Evolutionary conservation across 768 basidiomycete genomes (phyloP), one percentile per base, ranked within the genome.

Genomic region (Trametes maxima): DNA sequence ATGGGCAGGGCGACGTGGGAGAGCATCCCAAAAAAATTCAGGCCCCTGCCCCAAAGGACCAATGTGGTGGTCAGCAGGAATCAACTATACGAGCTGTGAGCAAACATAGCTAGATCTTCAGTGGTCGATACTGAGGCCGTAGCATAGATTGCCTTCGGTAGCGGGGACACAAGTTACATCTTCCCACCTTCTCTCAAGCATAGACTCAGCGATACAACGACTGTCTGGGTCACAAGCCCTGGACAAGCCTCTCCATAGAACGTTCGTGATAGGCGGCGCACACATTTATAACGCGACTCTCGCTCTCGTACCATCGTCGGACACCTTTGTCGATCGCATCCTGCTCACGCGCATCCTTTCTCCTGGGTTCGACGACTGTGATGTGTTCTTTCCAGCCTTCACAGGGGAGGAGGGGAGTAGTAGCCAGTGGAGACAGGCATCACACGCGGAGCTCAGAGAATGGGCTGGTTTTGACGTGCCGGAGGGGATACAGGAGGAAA

Each of bases 1-100:
- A 98, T 99, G 96, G 97, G 97, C 13, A 82, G 96, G 57, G 94
- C 92, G 69, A 96, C 95, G 14, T 99, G 97, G 97, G 94, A 98
- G 76, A 92, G 92, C 72, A 98, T 99, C 56, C 96, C 97, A 8
- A 65, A 70, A 19, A 91, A 86, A 72, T 91, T 89, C 75, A 81
- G 90, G 63, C 97, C 97, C 5, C 80, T 99, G 19, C 78, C 82
- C 43, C 82, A 81, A 45, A 81, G 97, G 51, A 57, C 82, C 56
- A 99, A 98, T 70, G 72, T 95, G 24, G 86, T 99, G 58, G 75
- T 95, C 60, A 88, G 85, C 73, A 79, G 82, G 50, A 84, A 87
- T 65, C 44, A 70, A 24, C 75, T 77, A 47, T 90, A 87, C 65
- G 74, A 84, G 59, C 70, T 90, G 92, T 93, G 72, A 60, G 90